These are phyloP conservation scores for Clonostachys rosea DNA, from an alignment of 2,329 filamentous ascomycete species.

Conservation along the genomic window DNA sequence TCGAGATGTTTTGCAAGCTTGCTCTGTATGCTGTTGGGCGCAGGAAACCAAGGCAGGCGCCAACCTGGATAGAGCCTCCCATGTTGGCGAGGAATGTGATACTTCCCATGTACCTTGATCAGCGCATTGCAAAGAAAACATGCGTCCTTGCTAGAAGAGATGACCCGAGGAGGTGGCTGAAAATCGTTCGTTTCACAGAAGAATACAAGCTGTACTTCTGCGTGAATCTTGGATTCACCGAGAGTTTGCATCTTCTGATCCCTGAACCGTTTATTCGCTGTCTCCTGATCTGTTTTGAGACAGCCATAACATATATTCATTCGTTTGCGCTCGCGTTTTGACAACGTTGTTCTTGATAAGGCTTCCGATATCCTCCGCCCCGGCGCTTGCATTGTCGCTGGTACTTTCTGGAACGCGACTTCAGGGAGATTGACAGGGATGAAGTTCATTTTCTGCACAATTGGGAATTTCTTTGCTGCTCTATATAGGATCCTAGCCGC, in stretches of 20 bases:
- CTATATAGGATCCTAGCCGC: neutral
- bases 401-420: neutral
- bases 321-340: too few species aligned
- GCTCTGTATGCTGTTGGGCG: too few species aligned
- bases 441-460: neutral
- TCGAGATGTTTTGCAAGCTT: too few species aligned
- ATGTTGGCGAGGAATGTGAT: neutral
- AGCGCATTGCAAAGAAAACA: neutral
- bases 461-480: neutral
- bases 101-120: neutral
- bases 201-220: neutral
- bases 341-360: too few species aligned
- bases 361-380: neutral
- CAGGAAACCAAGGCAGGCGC: neutral
- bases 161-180: slow-evolving; percentile 11
- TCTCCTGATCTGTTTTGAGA: too few species aligned
- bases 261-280: neutral
- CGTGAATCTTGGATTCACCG: neutral
- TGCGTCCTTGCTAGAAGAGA: neutral
- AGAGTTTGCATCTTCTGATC: neutral
- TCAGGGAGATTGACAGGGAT: neutral
- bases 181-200: neutral
- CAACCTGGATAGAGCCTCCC: neutral
- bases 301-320: too few species aligned
- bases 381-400: neutral